phyloP scores from a whole-genome alignment of 2,329 filamentous ascomycete species.

The Endocalyx cinctus region DNA sequence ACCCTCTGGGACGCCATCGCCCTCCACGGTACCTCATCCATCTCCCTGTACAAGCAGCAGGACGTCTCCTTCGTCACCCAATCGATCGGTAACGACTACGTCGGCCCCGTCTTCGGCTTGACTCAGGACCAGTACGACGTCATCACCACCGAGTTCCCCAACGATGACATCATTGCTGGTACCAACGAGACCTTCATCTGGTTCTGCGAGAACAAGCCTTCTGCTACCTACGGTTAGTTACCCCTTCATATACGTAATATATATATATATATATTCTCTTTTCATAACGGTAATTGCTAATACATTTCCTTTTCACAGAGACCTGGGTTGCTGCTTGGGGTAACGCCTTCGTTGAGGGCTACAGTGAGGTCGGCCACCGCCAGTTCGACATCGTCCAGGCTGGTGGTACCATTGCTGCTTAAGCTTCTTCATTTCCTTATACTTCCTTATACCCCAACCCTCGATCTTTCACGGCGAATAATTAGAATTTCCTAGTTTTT shows the following conservation, averaged over 20 bases:
- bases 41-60: slow-evolving; percentile 17
- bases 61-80: slow-evolving; percentile 15
- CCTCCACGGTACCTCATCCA: slow-evolving; percentile 20
- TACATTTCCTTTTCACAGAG: too few relatives aligned
- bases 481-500: too few relatives aligned
- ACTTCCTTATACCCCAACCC: too few relatives aligned
- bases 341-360: slow-evolving; percentile 9
- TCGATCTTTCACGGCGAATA: too few relatives aligned
- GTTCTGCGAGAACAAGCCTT: slow-evolving; percentile 15
- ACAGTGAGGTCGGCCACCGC: slow-evolving; percentile 11
- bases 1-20: slow-evolving; percentile 20
- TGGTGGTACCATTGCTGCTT: too few relatives aligned
- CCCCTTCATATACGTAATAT: too few relatives aligned
- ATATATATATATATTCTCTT: too few relatives aligned
- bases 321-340: slow-evolving; percentile 11
- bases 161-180: slow-evolving; percentile 14
- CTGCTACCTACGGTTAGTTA: slow-evolving; percentile 15
- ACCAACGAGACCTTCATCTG: slow-evolving; percentile 19
- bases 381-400: slow-evolving; percentile 10
- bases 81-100: slow-evolving; percentile 19
- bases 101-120: slow-evolving; percentile 11
- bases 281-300: too few relatives aligned
- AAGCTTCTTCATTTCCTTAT: too few relatives aligned
- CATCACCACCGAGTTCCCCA: slow-evolving; percentile 12
- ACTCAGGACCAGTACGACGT: slow-evolving; percentile 12